Evolutionary conservation across 83 land plant genomes (phyloP).

Genomic region (Isoetes engelmannii): DNA sequence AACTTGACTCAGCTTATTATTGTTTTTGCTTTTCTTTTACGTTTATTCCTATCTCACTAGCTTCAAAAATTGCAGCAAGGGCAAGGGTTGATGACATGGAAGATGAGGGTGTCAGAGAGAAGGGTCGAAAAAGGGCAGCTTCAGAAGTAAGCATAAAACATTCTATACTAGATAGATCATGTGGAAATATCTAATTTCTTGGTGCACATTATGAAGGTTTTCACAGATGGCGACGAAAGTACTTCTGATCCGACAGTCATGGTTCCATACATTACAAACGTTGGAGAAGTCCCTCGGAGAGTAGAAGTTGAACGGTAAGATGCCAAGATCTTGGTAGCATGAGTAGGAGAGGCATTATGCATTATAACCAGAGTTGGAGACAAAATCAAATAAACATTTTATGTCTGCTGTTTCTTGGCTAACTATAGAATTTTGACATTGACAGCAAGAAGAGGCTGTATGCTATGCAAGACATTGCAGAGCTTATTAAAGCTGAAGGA

Average conservation of each 20-base stretch:
- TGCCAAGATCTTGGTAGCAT: not conserved
- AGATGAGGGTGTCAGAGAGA: no score
- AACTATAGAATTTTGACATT: not conserved
- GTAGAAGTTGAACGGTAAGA: slow-evolving; percentile 18
- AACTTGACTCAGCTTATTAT: no score
- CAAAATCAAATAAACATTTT: not conserved
- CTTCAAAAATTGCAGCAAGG: no score
- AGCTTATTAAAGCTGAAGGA: slow-evolving; percentile 14
- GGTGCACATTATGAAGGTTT: not conserved
- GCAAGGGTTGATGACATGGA: no score
- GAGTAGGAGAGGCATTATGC: not conserved
- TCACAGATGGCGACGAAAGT: slow-evolving; percentile 8
- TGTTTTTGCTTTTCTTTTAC: no score
- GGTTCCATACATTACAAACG: slow-evolving; percentile 22
- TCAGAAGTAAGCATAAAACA: no score
- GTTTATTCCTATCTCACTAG: no score
- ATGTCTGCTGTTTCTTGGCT: not conserved
- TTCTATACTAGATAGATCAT: no score
- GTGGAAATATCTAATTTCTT: no score
- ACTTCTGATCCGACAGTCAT: slow-evolving; percentile 18
- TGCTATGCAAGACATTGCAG: slow-evolving; percentile 21
- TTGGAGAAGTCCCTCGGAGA: slow-evolving; percentile 23
- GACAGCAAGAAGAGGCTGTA: slow-evolving; percentile 25
- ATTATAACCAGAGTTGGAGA: not conserved
- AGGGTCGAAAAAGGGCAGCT: no score